Evolutionary conservation across 441 rosid genomes (phyloP).

Genomic region (Metrosideros polymorpha): DNA sequence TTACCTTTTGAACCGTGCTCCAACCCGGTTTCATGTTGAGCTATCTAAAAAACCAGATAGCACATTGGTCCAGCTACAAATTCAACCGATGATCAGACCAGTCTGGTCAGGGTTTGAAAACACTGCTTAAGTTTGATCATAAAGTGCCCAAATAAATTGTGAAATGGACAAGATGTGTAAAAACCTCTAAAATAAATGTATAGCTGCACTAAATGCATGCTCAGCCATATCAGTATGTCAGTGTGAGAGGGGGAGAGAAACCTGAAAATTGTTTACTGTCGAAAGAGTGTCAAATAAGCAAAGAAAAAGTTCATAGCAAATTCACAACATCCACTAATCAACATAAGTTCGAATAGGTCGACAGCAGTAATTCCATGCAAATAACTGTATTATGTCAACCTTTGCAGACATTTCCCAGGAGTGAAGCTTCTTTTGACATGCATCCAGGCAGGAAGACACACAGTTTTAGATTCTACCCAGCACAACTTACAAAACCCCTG

Average conservation of each 20-base stretch:
- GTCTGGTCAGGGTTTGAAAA: background rate
- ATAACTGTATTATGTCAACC: background rate
- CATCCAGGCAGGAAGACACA: background rate
- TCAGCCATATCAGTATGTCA: background rate
- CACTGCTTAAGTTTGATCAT: background rate
- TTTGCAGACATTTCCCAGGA: background rate
- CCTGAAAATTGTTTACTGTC: background rate
- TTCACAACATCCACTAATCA: background rate
- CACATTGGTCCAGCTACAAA: background rate
- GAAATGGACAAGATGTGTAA: background rate
- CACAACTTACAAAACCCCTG: background rate
- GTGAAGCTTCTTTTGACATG: background rate
- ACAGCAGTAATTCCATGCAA: background rate
- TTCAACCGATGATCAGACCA: background rate
- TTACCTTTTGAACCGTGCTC: background rate
- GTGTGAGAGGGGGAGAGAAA: background rate
- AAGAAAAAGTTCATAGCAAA: background rate
- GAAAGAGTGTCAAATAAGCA: background rate
- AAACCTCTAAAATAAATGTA: background rate
- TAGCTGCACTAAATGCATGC: background rate
- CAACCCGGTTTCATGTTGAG: background rate
- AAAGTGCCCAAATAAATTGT: background rate
- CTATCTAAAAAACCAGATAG: background rate
- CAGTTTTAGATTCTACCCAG: background rate
- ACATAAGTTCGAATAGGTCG: background rate